Evolutionary conservation across 1,284 basidiomycete genomes (phyloP), one percentile per base, ranked within the genome.

Genomic region (Vanrija sp.): DNA sequence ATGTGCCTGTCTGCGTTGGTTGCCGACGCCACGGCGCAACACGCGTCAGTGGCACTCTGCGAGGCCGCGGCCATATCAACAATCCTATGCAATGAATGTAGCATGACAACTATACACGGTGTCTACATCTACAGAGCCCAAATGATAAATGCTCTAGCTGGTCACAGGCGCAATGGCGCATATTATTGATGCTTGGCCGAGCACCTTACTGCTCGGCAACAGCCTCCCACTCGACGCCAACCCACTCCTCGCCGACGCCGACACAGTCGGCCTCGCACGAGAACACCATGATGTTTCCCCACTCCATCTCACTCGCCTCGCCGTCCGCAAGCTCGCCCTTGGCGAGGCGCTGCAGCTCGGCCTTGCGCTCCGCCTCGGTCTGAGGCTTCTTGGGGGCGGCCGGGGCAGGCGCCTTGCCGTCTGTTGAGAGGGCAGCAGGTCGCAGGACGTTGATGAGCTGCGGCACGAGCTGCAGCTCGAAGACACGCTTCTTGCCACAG

Each of bases 401-500:
- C 14, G 38, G n/a, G 23, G 19, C 38, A 7, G 44, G 28, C 1
- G 50, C 26, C n/a, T 38, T 40, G 34, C 55, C 59, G 15, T 50
- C 55, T 6, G 64, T 46, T n/a, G 64, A 61, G 7, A 76, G 52
- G 0, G 58, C 57, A 5, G 66, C 49, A 3, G 72, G 71, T 23
- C 63, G 64, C 8, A 78, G 65, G 10, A 69, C 48, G 26, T 67
- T 65, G 57, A 77, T 77, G 48, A 78, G 62, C 26, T 68, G 69
- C 14, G 77, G 76, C 3, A 75, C 72, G 46, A 77, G 70, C 62
- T 78, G 77, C 25, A 77, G 58, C 60, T 78, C 77, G 43, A 77
- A 78, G 12, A 70, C 69, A 16, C 77, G 59, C 49, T 66, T 53
- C 3, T 63, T 64, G 15, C 54, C 57, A 55, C 77, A 78, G 21